Evolutionary conservation across 768 basidiomycete species (phyloP), one percentile per base, ranked within the genome.

Genomic region (Nidularia pulvinata): DNA sequence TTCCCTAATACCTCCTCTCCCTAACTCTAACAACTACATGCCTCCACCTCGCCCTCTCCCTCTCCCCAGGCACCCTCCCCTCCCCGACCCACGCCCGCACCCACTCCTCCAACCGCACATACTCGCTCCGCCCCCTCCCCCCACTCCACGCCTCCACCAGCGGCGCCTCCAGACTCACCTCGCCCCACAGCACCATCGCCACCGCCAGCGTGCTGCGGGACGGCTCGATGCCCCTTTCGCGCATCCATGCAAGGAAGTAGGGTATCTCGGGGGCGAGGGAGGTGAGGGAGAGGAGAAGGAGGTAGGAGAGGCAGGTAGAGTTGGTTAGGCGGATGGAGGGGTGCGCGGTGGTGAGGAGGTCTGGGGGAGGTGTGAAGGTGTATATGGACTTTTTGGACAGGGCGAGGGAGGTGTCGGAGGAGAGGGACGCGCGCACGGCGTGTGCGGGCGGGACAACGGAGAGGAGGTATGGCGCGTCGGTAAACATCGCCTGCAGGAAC

Each of bases 221-320:
- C 1, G 91, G 90, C 43, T 49, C 37, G 9, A 93, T 69, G 0
- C 66, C 66, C 37, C 91, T 59, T 13, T 72, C 74, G 6, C 79
- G 77, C 90, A 91, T 92, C 90, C 93, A 93, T 16, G 81, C 82
- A 1, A 94, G 65, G 10, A 75, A 74, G 10, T 80, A 74, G 0
- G 91, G 86, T 32, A 94, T 85, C 65, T 92, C 88, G 0, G 68
- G 61, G 7, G 80, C 74, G 1, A 73, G 72, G 1, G 71, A 69
- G 33, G 74, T 72, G 4, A 79, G 64, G 1, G 84, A 86, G 6
- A 91, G 74, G 3, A 91, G 71, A 49, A 76, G 60, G n/a, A 92
- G 74, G 54, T 88, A 86, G 10, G 82, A 64, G 25, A 77, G 73
- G 55, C 83, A 91, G 14, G 79, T 76, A 33, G 61, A 61, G 58